A percentile compares a stretch with the other conserved stretches of the same genome.
Conservation (phyloP, 192 early-diverging fungal species). For the Linnemannia hyalina region DNA sequence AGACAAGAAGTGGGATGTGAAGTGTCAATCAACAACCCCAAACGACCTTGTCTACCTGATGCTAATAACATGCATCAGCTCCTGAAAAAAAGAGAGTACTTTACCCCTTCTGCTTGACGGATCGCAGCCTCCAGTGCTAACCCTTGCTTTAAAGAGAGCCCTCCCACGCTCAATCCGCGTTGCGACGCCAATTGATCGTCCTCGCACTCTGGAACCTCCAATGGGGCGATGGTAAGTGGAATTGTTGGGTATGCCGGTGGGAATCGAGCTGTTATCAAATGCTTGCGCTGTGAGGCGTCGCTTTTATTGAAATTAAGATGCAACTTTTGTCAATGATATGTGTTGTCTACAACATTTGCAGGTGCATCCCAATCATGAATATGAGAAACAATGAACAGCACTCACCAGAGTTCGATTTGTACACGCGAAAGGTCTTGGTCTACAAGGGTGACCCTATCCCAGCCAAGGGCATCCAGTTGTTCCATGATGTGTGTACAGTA, state of each 20-base stretch:
- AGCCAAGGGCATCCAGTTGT: slow-evolving; percentile 43
- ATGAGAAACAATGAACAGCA: neutral
- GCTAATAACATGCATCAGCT: neutral
- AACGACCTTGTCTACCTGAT: too few species aligned
- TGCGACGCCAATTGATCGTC: neutral
- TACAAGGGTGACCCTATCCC: slow-evolving; percentile 30
- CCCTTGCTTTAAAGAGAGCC: neutral
- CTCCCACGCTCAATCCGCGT: neutral
- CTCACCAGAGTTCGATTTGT: slow-evolving; percentile 33
- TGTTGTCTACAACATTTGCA: neutral
- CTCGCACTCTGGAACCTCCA: slow-evolving; percentile 30
- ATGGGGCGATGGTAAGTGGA: slow-evolving; percentile 23
- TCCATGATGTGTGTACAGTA: slow-evolving; percentile 34
- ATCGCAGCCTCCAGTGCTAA: slow-evolving; percentile 4
- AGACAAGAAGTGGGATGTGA: neutral
- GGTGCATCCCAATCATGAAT: neutral
- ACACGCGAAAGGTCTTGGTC: slow-evolving; percentile 21
- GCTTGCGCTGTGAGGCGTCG: slow-evolving; percentile 34
- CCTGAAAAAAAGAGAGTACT: neutral
- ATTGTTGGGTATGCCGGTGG: slow-evolving; percentile 34
- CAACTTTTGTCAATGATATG: neutral
- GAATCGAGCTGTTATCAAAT: slow-evolving; percentile 29
- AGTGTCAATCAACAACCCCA: neutral
- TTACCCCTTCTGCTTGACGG: slow-evolving; percentile 30
- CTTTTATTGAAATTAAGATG: slow-evolving; percentile 1